Base-by-base conservation (phyloP, 441 rosid genomes). In the Dalechampia spathulata region DNA sequence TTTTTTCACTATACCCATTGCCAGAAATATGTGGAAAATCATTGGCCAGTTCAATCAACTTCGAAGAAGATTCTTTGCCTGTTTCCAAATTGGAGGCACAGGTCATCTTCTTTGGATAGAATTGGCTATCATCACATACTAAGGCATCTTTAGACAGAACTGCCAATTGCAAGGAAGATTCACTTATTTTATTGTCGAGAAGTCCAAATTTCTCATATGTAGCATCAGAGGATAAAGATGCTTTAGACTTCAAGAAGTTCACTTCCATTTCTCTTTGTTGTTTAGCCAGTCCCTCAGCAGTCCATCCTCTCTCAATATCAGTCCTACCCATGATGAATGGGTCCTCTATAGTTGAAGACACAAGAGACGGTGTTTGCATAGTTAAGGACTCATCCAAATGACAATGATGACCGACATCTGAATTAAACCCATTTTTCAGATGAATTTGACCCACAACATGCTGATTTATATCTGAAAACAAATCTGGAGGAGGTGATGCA, bases 401-500 rank as follows among this genome's bases (percentile, higher is more conserved):
- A 61, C 46, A 43, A 58, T 66, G 62, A 65, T 57, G 63, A 60
- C 42, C 47, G 52, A 19, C 57, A 71, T 66, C 70, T 65, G 52
- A 34, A 60, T 57, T 61, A 48, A 36, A 62, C 49, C 72, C 57
- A 58, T 75, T 66, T 55, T 61, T 71, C 56, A 63, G 58, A 67
- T 36, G 46, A 49, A 55, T 52, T 44, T 64, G 79, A 68, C 62
- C 67, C 55, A 71, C 49, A 58, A 75, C 82, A 38, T 63, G 81
- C 37, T 79, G 72, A 54, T 82, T 80, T 30, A 76, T 73, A 71
- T 79, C 83, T 48, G 62, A 58, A 76, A 87, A 87, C 69, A 91
- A 80, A 81, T 83, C 93, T 49, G 87, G 71, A 46, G 96, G 96
- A 57, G 95, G 98, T 23, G 98, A 76, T 63, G 93, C 93, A 55